A percentile compares a stretch with the other conserved stretches of the same genome.
phyloP scores from a whole-genome alignment of 192 early-diverging fungal genomes.

The Coemansia aciculifera region DNA sequence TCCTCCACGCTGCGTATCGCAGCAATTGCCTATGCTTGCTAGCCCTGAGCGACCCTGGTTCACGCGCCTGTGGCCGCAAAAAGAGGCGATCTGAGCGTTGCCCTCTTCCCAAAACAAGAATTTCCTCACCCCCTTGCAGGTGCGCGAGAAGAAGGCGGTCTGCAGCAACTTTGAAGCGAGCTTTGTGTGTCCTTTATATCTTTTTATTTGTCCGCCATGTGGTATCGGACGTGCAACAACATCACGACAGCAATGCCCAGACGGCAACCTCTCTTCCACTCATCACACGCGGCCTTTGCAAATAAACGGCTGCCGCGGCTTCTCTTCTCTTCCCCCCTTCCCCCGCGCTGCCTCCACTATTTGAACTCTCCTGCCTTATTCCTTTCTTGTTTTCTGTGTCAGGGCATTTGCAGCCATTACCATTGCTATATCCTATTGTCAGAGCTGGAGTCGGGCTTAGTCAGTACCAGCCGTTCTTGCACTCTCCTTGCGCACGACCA shows the following conservation, averaged over 20 bases:
- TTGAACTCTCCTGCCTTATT: not conserved
- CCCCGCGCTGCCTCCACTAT: not conserved
- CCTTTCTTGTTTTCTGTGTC: not conserved
- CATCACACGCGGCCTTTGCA: not conserved
- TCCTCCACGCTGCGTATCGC: not conserved
- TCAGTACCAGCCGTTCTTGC: not conserved
- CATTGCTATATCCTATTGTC: not conserved
- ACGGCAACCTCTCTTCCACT: not conserved
- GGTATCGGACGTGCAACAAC: not conserved
- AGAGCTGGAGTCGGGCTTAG: not conserved
- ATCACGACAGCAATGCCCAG: not conserved
- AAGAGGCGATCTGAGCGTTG: not conserved
- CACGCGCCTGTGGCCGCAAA: not conserved
- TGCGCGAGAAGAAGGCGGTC: not conserved
- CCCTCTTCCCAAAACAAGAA: not conserved
- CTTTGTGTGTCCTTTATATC: constrained; percentile 2
- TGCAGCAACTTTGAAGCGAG: not conserved
- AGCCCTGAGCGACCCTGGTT: not conserved
- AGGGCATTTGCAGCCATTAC: not conserved
- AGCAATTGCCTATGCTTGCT: not conserved
- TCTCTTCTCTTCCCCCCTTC: not conserved
- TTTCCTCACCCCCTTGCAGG: not conserved
- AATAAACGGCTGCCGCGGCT: not conserved
- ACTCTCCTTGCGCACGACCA: not conserved
- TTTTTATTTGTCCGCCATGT: constrained; percentile 6